Conservation (phyloP, 306 rosid species). For the Heteromeles arbutifolia region DNA sequence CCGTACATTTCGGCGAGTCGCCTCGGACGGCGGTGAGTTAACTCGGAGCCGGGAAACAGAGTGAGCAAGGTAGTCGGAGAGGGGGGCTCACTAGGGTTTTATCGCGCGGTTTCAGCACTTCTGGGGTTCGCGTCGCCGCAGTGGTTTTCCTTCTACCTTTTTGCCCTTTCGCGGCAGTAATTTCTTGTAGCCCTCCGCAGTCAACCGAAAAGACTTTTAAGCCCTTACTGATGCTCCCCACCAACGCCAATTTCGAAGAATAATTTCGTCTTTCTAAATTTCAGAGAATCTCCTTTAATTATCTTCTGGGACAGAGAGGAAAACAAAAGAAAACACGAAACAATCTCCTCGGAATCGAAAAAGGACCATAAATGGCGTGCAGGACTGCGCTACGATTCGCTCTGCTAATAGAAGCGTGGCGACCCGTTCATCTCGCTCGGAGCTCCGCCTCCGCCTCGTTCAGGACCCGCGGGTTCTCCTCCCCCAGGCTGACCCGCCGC, state of each 20-base stretch:
- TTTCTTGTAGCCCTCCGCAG: too few relatives aligned
- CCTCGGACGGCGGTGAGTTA: background rate
- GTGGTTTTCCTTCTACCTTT: background rate
- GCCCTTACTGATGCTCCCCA: background rate
- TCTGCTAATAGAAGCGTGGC: slow-evolving; percentile 45
- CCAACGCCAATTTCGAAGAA: background rate
- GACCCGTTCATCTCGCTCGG: slow-evolving; percentile 31
- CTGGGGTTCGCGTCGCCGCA: background rate
- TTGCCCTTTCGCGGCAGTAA: background rate
- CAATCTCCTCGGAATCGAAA: background rate
- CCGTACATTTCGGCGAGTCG: slow-evolving; percentile 47
- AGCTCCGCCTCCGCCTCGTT: slow-evolving; percentile 21
- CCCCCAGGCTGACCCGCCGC: slow-evolving; percentile 16
- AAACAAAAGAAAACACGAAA: background rate
- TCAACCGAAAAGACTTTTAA: background rate
- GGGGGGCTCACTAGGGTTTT: background rate
- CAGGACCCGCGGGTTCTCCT: slow-evolving; percentile 8
- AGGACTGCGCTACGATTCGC: slow-evolving; percentile 53
- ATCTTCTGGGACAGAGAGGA: background rate
- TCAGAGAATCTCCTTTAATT: background rate
- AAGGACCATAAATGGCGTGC: slow-evolving; percentile 50
- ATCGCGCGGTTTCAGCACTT: background rate
- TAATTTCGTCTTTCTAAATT: background rate
- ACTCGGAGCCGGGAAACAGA: background rate
- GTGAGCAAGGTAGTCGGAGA: background rate